Evolutionary conservation across 2,329 filamentous ascomycete genomes (phyloP).

Genomic region (Ceratocystis variospora): DNA sequence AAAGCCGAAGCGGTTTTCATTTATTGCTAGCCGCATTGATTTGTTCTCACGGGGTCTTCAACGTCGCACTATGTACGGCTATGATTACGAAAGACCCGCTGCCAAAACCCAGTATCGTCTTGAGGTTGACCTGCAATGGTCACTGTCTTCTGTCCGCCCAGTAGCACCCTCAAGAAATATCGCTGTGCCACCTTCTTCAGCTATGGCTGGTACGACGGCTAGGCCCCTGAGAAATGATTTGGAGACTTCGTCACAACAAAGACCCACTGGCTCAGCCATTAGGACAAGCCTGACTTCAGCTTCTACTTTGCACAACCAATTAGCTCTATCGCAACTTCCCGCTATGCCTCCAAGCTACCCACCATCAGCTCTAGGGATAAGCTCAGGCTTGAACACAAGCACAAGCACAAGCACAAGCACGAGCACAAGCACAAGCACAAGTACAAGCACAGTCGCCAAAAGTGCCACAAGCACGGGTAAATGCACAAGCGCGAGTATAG

Average conservation of each 20-base stretch:
- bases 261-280: neutral
- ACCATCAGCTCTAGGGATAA: neutral
- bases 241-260: neutral
- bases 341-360: neutral
- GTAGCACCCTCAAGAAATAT: neutral
- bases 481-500: neutral
- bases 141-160: neutral
- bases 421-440: neutral
- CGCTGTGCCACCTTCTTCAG: neutral
- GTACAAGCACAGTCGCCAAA: too few relatives aligned
- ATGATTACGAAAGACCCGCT: slow-evolving; percentile 11
- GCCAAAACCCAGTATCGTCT: slow-evolving; percentile 9
- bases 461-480: neutral
- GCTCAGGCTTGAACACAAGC: neutral
- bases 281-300: neutral
- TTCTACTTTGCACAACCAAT: neutral
- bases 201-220: neutral
- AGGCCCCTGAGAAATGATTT: neutral
- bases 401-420: neutral
- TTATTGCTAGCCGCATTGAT: slow-evolving; percentile 15
- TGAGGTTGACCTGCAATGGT: slow-evolving; percentile 9
- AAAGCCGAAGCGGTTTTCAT: slow-evolving; percentile 9
- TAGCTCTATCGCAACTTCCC: neutral
- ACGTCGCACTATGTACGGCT: slow-evolving; percentile 9
- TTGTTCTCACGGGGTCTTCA: slow-evolving; percentile 13